Evolutionary conservation across 176 grass and related monocot species (phyloP).

Genomic region (Triticum monococcum): DNA sequence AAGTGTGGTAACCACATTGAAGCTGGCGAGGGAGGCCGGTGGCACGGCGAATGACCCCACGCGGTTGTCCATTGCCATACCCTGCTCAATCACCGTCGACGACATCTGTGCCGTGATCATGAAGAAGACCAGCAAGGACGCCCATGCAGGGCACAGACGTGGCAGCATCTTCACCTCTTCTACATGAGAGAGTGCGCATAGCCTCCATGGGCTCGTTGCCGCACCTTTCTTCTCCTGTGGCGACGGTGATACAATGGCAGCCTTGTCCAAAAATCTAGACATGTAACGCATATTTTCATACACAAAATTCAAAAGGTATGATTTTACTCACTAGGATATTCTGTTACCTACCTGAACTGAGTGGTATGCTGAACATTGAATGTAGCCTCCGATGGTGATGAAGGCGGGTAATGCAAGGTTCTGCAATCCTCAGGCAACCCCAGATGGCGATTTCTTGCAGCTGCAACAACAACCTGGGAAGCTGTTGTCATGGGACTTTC

Average conservation of each 20-base stretch:
- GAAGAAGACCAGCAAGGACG: conserved; percentile 28
- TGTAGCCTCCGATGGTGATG: background rate
- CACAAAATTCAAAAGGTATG: background rate
- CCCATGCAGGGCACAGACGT: conserved; percentile 24
- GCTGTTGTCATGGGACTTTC: conserved; percentile 42
- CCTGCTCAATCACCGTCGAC: conserved; percentile 52
- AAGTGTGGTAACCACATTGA: conserved; percentile 22
- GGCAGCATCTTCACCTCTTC: conserved; percentile 57
- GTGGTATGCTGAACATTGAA: background rate
- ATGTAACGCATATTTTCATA: background rate
- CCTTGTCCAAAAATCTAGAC: conserved; percentile 51
- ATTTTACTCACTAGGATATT: background rate
- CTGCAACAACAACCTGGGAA: conserved; percentile 44
- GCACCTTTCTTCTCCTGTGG: background rate
- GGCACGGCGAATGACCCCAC: conserved; percentile 22
- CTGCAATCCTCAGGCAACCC: conserved; percentile 18
- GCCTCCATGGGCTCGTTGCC: conserved; percentile 17
- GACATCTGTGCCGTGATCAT: conserved; percentile 33
- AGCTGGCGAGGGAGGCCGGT: conserved; percentile 30
- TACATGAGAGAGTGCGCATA: conserved; percentile 51
- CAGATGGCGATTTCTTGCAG: conserved; percentile 18
- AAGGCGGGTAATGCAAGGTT: background rate
- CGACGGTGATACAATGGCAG: conserved; percentile 29
- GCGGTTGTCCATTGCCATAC: conserved; percentile 38
- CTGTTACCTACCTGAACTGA: background rate